Evolutionary conservation across 2,329 filamentous ascomycete species (phyloP).

Genomic region (Alternaria metachromatica): DNA sequence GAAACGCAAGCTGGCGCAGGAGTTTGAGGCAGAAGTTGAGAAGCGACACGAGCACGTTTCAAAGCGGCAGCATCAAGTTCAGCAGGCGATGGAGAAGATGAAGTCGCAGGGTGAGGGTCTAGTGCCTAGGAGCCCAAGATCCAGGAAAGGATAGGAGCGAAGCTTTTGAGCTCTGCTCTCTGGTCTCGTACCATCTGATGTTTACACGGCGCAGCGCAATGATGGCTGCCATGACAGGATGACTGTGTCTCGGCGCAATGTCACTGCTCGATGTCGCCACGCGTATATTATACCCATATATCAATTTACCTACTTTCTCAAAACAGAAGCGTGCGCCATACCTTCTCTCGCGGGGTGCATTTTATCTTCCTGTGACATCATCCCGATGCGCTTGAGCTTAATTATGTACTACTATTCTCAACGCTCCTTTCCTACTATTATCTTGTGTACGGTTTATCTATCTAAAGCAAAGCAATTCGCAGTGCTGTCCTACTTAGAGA

Average conservation of each 20-base stretch:
- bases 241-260: neutral
- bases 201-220: neutral
- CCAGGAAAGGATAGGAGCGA: neutral
- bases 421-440: neutral
- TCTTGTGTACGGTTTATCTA: neutral
- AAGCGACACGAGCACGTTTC: slow-evolving; percentile 60
- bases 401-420: neutral
- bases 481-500: neutral
- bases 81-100: slow-evolving; percentile 61
- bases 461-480: neutral
- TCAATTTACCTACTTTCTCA: neutral
- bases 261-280: neutral
- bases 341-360: neutral
- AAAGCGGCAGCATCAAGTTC: slow-evolving; percentile 57
- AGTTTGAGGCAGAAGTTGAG: slow-evolving; percentile 63
- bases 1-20: slow-evolving; percentile 59
- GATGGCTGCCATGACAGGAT: neutral
- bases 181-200: neutral
- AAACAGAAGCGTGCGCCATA: neutral
- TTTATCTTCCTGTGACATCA: neutral
- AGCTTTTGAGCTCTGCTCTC: neutral
- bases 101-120: slow-evolving; percentile 61
- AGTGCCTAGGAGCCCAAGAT: slow-evolving; percentile 52
- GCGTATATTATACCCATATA: neutral
- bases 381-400: neutral